Conservation (phyloP, 192 early-diverging fungal genomes). For the Dispira simplex region DNA sequence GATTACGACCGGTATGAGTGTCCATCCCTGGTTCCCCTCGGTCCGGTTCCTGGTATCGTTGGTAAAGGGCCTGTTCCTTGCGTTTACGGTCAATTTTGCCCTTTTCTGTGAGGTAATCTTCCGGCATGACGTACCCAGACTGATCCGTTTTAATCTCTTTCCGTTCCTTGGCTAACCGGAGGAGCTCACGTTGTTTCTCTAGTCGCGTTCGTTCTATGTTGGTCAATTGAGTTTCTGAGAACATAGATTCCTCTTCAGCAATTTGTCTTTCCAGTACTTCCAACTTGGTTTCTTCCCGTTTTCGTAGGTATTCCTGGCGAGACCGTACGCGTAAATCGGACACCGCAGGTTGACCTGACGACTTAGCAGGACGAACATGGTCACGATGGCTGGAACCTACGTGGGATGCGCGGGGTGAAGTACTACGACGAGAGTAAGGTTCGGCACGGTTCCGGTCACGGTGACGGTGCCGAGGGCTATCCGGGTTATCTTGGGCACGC, state of each 20-base stretch:
- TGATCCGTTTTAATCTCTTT: slow-evolving; percentile 57
- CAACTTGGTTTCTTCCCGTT: slow-evolving; percentile 71
- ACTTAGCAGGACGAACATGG: too few species aligned
- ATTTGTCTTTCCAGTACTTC: slow-evolving; percentile 60
- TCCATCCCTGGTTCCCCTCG: slow-evolving; percentile 27
- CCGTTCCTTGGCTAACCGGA: slow-evolving; percentile 72
- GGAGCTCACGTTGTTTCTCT: slow-evolving; percentile 73
- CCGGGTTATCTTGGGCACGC: too few species aligned
- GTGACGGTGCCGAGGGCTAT: too few species aligned
- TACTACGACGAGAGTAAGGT: too few species aligned
- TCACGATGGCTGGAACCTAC: too few species aligned
- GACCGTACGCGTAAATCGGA: slow-evolving; percentile 72
- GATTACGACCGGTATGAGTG: not conserved
- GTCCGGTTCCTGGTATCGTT: slow-evolving; percentile 71
- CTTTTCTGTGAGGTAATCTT: slow-evolving; percentile 96
- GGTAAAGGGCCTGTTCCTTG: slow-evolving; percentile 74
- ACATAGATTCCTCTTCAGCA: slow-evolving; percentile 76
- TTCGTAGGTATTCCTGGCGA: slow-evolving; percentile 79
- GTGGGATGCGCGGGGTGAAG: too few species aligned
- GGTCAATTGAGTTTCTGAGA: slow-evolving; percentile 54
- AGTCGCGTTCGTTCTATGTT: slow-evolving; percentile 58
- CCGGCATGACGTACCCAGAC: slow-evolving; percentile 77
- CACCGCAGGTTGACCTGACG: slow-evolving; percentile 22
- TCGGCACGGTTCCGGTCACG: too few species aligned
- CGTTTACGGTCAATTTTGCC: slow-evolving; percentile 95